Percentiles rank a stretch among this genome's conserved stretches.
Conservation (phyloP, 169 alveolate genomes). For the Plasmodium fragile region DNA sequence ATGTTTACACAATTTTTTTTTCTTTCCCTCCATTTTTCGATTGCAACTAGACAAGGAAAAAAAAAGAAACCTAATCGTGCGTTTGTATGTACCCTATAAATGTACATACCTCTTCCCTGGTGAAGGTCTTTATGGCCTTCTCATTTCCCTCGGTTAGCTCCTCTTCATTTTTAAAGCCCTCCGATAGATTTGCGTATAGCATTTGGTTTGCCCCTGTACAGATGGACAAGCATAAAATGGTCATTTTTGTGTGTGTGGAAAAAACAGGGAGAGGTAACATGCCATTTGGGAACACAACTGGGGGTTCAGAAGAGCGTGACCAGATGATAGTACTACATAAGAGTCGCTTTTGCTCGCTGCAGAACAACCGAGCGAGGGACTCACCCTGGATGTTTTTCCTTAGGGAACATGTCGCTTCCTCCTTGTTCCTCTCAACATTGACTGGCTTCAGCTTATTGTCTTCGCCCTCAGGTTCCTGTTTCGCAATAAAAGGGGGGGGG, state of each 20-base stretch:
- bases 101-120: conserved; percentile 65
- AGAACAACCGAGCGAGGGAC: not conserved
- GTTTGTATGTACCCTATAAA: not conserved
- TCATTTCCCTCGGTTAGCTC: not conserved
- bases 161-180: conserved; percentile 5
- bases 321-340: not conserved
- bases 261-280: not conserved
- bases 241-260: not conserved
- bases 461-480: not conserved
- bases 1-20: not conserved
- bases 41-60: not conserved
- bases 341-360: not conserved
- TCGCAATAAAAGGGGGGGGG: not conserved
- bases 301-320: not conserved
- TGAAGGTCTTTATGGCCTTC: conserved; percentile 5
- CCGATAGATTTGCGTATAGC: conserved; percentile 27
- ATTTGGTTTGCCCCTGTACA: conserved; percentile 57
- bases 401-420: not conserved
- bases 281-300: not conserved
- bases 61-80: not conserved
- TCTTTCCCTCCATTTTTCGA: not conserved
- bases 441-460: not conserved
- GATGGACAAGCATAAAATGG: not conserved
- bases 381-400: conserved; percentile 3
- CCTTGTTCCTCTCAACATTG: not conserved